A percentile compares a stretch with the other conserved stretches of the same genome.
These are phyloP conservation scores for Phytopythium helicoides DNA, from an alignment of 352 stramenopile genomes.

Conservation along the genomic window DNA sequence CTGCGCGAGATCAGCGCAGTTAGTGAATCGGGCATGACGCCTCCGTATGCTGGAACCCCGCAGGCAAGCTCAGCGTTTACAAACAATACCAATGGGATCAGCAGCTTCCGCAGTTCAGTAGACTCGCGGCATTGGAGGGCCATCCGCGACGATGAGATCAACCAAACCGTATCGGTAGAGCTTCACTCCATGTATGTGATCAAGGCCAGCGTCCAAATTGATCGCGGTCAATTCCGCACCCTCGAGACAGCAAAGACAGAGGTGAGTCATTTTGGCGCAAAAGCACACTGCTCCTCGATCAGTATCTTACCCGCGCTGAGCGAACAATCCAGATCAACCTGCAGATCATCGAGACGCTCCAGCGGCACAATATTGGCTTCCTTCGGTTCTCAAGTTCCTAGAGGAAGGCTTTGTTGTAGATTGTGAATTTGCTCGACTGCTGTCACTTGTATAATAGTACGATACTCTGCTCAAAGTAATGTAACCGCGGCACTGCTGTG, in stretches of 20 bases:
- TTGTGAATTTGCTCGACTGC: too few species aligned
- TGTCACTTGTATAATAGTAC: not conserved
- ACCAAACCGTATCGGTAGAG: constrained; percentile 18
- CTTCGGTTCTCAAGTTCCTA: constrained; percentile 10
- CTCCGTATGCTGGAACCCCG: not conserved
- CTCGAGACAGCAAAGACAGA: constrained; percentile 63
- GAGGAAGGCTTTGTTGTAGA: constrained; percentile 9
- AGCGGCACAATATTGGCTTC: constrained; percentile 35
- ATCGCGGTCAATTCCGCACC: constrained; percentile 46
- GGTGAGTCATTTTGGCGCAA: constrained; percentile 30
- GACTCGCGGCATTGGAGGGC: not conserved
- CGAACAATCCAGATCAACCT: constrained; percentile 60
- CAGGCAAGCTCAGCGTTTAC: not conserved
- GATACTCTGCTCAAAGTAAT: constrained; percentile 1
- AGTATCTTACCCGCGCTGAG: too few species aligned
- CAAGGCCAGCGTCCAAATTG: constrained; percentile 58
- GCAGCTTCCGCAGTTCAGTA: constrained; percentile 2
- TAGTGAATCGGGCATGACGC: not conserved
- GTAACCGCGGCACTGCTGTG: constrained; percentile 5
- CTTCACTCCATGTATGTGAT: constrained; percentile 56
- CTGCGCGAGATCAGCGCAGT: not conserved
- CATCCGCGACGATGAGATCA: not conserved
- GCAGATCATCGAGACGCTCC: constrained; percentile 52
- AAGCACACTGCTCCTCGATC: too few species aligned
- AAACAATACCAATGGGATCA: not conserved